Evolutionary conservation across 176 grass and related monocot genomes (phyloP).

Genomic region (Zoysia pacifica): DNA sequence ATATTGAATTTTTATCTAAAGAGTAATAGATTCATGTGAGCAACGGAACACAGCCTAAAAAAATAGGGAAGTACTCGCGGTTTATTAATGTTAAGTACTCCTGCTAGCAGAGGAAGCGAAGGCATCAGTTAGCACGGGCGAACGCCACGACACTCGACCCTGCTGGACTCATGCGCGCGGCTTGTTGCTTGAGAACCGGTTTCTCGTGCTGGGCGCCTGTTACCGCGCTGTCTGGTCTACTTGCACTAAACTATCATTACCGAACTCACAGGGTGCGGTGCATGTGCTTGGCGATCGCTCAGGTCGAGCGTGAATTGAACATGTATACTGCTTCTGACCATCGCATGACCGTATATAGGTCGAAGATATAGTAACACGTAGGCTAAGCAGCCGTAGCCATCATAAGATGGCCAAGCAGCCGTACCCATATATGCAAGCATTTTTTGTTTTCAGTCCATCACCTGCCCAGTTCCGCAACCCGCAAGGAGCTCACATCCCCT

Average conservation of each 20-base stretch:
- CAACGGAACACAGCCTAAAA: neutral
- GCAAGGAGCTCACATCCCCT: too few species aligned
- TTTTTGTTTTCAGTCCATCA: too few species aligned
- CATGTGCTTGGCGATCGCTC: neutral
- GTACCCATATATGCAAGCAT: too few species aligned
- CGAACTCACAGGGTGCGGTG: neutral
- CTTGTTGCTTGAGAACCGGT: conserved; percentile 11
- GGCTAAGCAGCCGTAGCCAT: neutral
- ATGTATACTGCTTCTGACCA: neutral
- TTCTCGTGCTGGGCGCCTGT: conserved; percentile 14
- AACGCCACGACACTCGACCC: too few species aligned
- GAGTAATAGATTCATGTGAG: too few species aligned
- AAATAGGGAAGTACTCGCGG: neutral
- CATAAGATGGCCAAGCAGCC: neutral
- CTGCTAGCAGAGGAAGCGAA: neutral
- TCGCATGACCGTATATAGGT: too few species aligned
- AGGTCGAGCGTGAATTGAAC: neutral
- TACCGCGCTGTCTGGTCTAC: neutral
- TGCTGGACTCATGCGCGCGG: neutral
- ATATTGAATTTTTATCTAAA: too few species aligned
- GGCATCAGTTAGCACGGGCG: neutral
- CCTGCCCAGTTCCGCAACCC: too few species aligned
- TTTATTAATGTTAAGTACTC: neutral
- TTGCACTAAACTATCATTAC: neutral
- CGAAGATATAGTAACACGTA: too few species aligned